Evolutionary conservation across 495 filamentous ascomycete genomes (phyloP), one percentile per base, ranked within the genome.

Genomic region (Daldinia caldariorum): DNA sequence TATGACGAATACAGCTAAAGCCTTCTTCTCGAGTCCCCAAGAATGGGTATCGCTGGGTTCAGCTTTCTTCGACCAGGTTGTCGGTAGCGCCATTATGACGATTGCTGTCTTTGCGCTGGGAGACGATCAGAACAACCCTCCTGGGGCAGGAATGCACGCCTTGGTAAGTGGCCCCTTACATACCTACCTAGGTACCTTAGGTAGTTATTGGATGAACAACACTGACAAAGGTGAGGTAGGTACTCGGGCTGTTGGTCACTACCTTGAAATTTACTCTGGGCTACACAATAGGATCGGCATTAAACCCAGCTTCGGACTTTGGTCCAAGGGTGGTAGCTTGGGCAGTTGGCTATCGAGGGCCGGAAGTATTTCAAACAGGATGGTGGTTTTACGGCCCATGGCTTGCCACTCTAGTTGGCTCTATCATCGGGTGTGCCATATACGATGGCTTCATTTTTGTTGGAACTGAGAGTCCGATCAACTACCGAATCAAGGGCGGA

Each of bases 381-480:
- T 87, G 84, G 71, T 86, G 83, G 84, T 78, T 86, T 55, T 86
- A 83, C 69, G 82, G 84, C 5, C 83, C 83, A 3, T 85, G 81
- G 80, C 80, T 77, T 0, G 83, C 81, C 6, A 78, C 83, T 2
- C 34, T 85, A 9, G 67, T 73, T 14, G 86, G 86, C 2, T 79
- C 78, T 0, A 73, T 85, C 34, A 69, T 81, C 16, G 85, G 85
- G 4, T 83, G 73, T 3, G 81, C 78, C 54, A 41, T 87, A 49
- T 88, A 88, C 60, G 86, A 87, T 62, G 79, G 84, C 43, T 79
- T 86, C 49, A 80, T 87, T 50, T 88, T 86, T 58, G 83, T 81
- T 18, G 85, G 85, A 34, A 77, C 83, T 1, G 84, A 86, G 74
- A 83, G 81, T 14, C 84, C 83, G 3, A 79, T 86, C 45, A 85